A percentile compares a stretch with the other conserved stretches of the same genome.
These are phyloP conservation scores for Halenospora varia DNA, from an alignment of 495 filamentous ascomycete species.

Conservation along the genomic window DNA sequence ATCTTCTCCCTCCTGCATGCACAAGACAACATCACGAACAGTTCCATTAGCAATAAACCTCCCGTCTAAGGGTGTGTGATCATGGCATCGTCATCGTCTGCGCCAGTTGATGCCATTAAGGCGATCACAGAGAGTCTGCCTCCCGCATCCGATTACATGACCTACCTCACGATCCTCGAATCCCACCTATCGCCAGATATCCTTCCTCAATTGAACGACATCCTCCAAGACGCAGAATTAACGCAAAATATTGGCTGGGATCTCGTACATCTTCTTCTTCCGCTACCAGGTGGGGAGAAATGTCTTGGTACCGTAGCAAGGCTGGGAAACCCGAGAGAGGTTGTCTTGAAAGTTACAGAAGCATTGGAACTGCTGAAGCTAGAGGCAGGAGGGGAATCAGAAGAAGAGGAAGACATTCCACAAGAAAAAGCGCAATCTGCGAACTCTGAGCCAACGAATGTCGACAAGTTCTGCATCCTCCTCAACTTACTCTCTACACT, in stretches of 20 bases:
- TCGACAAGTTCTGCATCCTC: conserved; percentile 66
- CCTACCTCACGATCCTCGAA: conserved; percentile 85
- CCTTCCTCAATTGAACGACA: conserved; percentile 68
- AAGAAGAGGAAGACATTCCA: conserved; percentile 19
- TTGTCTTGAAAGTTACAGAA: conserved; percentile 71
- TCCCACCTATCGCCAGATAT: conserved; percentile 75
- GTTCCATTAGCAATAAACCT: too few relatives aligned
- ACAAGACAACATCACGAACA: background rate
- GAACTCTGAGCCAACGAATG: conserved; percentile 6
- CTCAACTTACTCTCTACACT: conserved; percentile 79
- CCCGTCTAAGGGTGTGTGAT: too few relatives aligned
- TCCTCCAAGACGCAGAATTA: conserved; percentile 78
- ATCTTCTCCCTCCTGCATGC: background rate
- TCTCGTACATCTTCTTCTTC: conserved; percentile 78
- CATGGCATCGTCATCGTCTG: background rate
- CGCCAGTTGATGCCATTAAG: conserved; percentile 29
- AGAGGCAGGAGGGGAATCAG: conserved; percentile 38
- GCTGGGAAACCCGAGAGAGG: conserved; percentile 88
- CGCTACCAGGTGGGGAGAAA: conserved; percentile 64
- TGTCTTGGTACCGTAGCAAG: conserved; percentile 75
- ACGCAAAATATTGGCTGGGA: conserved; percentile 97
- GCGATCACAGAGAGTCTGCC: conserved; percentile 48
- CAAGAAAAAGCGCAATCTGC: conserved; percentile 25
- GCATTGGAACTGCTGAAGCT: conserved; percentile 56
- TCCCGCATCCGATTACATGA: conserved; percentile 75